phyloP scores from a whole-genome alignment of 768 basidiomycete genomes.

The Leccinum aurantiacum region DNA sequence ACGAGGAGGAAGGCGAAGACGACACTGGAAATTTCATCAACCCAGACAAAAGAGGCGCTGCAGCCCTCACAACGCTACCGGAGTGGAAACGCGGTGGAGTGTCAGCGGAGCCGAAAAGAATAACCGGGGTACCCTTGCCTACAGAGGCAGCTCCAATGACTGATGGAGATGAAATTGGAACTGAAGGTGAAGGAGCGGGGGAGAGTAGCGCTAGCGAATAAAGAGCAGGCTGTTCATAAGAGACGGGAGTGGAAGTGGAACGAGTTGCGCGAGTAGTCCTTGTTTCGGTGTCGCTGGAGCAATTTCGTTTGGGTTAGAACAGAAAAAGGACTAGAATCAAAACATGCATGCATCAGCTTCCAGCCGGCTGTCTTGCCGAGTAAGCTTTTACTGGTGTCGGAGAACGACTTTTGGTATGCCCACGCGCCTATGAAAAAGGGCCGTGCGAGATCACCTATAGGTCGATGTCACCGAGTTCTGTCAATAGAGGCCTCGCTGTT shows the following conservation, averaged over 20 bases:
- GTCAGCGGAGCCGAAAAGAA: too few relatives aligned
- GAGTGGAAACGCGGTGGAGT: too few relatives aligned
- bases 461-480: constrained; percentile 67
- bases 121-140: too few relatives aligned
- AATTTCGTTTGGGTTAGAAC: not conserved
- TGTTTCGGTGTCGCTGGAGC: constrained; percentile 57
- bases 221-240: constrained; percentile 61
- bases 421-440: constrained; percentile 68
- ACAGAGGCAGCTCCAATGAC: too few relatives aligned
- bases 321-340: not conserved
- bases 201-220: constrained; percentile 58
- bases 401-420: constrained; percentile 71
- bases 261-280: constrained; percentile 55
- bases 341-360: constrained; percentile 57
- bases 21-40: too few relatives aligned
- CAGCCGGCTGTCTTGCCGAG: constrained; percentile 62
- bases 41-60: too few relatives aligned
- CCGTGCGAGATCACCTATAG: constrained; percentile 63
- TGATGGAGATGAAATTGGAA: too few relatives aligned
- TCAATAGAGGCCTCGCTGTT: constrained; percentile 69
- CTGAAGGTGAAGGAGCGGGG: too few relatives aligned
- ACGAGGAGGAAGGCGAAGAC: too few relatives aligned
- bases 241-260: constrained; percentile 60
- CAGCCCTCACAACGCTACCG: too few relatives aligned
- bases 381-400: constrained; percentile 54